Percentiles rank a stretch among this genome's conserved stretches.
phyloP scores from a whole-genome alignment of 768 basidiomycete species.

The Mycena belliarum region DNA sequence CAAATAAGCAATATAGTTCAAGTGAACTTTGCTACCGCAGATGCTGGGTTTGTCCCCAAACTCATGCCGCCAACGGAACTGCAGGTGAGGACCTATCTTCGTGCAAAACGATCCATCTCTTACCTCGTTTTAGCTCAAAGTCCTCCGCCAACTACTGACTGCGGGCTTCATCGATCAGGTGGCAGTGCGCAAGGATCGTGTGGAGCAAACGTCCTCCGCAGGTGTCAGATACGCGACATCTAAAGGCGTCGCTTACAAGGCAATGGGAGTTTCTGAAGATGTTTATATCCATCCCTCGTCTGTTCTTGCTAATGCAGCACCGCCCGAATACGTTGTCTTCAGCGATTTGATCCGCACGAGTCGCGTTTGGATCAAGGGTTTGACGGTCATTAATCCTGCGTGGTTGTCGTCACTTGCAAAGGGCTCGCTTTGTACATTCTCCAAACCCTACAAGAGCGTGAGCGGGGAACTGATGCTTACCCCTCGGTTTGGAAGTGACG shows the following conservation, averaged over 20 bases:
- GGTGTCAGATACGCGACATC: constrained; percentile 75
- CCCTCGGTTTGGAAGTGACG: constrained; percentile 82
- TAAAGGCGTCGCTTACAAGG: constrained; percentile 80
- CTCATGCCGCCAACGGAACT: constrained; percentile 74
- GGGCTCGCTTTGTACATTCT: constrained; percentile 82
- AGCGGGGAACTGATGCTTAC: constrained; percentile 70
- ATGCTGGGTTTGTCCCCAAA: constrained; percentile 61
- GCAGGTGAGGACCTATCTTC: constrained; percentile 53
- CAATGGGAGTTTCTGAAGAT: constrained; percentile 79
- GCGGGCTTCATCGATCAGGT: constrained; percentile 96
- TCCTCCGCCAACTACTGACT: constrained; percentile 82
- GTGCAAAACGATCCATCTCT: neutral
- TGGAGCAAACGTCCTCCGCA: constrained; percentile 54
- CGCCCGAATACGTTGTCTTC: constrained; percentile 87
- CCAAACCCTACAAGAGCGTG: constrained; percentile 76
- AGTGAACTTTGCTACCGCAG: constrained; percentile 68
- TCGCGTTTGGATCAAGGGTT: constrained; percentile 77
- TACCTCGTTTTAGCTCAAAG: constrained; percentile 66
- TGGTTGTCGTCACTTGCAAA: constrained; percentile 87
- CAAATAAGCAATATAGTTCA: constrained; percentile 87
- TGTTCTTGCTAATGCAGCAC: constrained; percentile 62
- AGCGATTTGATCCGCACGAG: constrained; percentile 80
- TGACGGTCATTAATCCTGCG: constrained; percentile 82
- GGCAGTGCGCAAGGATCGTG: constrained; percentile 85
- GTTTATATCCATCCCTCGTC: constrained; percentile 93